phyloP scores from a whole-genome alignment of 1,139 yeast species.

The Spathaspora sp. region DNA sequence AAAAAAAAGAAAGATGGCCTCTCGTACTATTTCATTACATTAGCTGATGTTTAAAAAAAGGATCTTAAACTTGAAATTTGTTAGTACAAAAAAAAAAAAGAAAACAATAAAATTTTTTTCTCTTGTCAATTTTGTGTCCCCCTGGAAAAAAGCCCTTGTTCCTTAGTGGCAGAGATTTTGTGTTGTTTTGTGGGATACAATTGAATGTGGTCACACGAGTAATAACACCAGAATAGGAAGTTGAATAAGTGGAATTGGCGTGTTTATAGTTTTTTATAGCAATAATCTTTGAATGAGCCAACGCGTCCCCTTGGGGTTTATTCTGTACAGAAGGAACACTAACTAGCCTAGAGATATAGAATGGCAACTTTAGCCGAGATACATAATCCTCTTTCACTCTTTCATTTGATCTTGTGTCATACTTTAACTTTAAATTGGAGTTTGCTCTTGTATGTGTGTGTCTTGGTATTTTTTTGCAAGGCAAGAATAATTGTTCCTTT shows the following conservation, averaged over 20 bases:
- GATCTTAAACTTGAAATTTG: background rate
- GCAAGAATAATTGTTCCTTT: too few relatives aligned
- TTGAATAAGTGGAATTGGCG: background rate
- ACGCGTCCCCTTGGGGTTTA: background rate
- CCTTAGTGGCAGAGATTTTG: background rate
- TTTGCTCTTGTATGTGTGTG: too few relatives aligned
- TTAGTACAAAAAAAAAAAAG: background rate
- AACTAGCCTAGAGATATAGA: too few relatives aligned
- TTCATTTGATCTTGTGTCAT: too few relatives aligned
- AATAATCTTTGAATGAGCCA: background rate
- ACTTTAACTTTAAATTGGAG: too few relatives aligned
- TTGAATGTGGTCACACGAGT: background rate
- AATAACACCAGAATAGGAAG: background rate
- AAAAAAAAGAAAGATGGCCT: too few relatives aligned
- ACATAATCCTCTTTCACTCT: too few relatives aligned
- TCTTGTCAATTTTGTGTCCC: background rate
- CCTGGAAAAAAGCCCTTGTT: background rate
- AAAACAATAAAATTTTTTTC: background rate
- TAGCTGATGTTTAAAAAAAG: too few relatives aligned
- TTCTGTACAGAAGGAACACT: too few relatives aligned
- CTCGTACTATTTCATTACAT: too few relatives aligned
- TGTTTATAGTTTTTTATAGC: background rate
- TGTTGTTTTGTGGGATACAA: background rate
- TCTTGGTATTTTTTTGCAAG: too few relatives aligned
- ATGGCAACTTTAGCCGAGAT: too few relatives aligned